Evolutionary conservation across 1,139 yeast genomes (phyloP), one percentile per base, ranked within the genome.

Genomic region (Nakaseomyces kungkrabaensis): DNA sequence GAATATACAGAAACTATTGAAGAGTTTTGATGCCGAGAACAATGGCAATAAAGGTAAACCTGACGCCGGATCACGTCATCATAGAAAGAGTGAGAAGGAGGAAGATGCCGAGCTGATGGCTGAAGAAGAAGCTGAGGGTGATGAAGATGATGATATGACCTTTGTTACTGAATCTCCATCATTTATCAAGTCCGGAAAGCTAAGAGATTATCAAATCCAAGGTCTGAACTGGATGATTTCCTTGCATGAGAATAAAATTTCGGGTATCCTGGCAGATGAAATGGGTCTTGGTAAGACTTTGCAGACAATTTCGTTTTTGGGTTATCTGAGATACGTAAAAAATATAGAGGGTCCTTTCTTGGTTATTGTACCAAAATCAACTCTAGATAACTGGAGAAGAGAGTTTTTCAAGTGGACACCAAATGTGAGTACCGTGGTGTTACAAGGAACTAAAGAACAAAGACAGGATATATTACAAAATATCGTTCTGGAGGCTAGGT

Each of bases 261-360:
- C 94, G 1, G 97, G 97, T 46, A 90, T 92, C 47, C 74, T 92
- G 52, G 98, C 98, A 8, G 98, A 92, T 69, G 98, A 92, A 68
- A 92, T 92, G 98, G 98, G 98, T 1, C 75, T 92, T 52, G 98
- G 98, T 53, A 92, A 92, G 66, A 92, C 98, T 1, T 73, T 92
- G 53, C 98, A 92, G 67, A 88, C 97, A 0, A 88, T 92, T 53
- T 81, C 97, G 5, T 85, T 85, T 58, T 69, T 85, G 49, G 92
- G 92, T 1, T 84, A 81, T 59, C 69, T 85, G 47, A 72, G 92
- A 54, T 82, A 79, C 60, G 68, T 78, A 49, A 78, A 75, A 57
- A 69, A 75, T 11, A 73, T 81, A 37, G 76, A 74, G 51, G 94
- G 94, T 0, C 94, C 92, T 1, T 87, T 81, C 63, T 71, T 85